phyloP scores from a whole-genome alignment of 805 yeast species.

The Yarrowia yakushimensis region DNA sequence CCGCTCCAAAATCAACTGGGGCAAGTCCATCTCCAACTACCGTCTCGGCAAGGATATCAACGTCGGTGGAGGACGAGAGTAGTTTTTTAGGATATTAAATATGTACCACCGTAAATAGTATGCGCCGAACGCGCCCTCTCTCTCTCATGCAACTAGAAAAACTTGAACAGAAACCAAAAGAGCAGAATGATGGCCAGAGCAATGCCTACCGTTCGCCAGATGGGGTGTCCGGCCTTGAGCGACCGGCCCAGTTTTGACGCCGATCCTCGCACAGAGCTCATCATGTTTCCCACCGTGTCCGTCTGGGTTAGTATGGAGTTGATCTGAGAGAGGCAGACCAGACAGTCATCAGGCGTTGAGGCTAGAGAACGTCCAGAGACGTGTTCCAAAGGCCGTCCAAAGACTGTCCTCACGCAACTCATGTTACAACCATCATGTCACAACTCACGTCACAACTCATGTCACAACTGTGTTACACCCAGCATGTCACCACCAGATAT shows the following conservation, averaged over 20 bases:
- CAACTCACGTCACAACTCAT: too few species aligned
- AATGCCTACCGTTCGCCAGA: constrained; percentile 56
- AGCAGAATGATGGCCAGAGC: constrained; percentile 55
- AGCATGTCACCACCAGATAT: neutral
- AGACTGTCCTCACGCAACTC: too few species aligned
- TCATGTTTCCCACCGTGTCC: constrained; percentile 50
- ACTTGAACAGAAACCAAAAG: constrained; percentile 52
- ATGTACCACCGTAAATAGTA: too few species aligned
- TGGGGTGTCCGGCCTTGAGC: constrained; percentile 54
- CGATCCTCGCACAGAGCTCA: constrained; percentile 49
- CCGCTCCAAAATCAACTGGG: constrained; percentile 91
- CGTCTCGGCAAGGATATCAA: constrained; percentile 56
- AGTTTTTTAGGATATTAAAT: neutral
- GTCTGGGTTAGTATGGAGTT: constrained; percentile 41
- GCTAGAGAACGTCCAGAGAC: too few species aligned
- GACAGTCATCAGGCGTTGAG: too few species aligned
- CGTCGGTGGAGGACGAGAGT: constrained; percentile 19
- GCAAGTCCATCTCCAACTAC: constrained; percentile 85
- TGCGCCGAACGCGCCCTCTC: constrained; percentile 7
- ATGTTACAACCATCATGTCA: too few species aligned
- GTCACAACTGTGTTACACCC: neutral
- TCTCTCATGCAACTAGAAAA: constrained; percentile 39
- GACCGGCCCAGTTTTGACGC: constrained; percentile 54
- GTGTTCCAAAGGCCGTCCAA: too few species aligned
- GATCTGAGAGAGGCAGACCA: too few species aligned